Evolutionary conservation across 2,329 filamentous ascomycete species (phyloP), one percentile per base, ranked within the genome.

Genomic region (Aspergillus sp.): DNA sequence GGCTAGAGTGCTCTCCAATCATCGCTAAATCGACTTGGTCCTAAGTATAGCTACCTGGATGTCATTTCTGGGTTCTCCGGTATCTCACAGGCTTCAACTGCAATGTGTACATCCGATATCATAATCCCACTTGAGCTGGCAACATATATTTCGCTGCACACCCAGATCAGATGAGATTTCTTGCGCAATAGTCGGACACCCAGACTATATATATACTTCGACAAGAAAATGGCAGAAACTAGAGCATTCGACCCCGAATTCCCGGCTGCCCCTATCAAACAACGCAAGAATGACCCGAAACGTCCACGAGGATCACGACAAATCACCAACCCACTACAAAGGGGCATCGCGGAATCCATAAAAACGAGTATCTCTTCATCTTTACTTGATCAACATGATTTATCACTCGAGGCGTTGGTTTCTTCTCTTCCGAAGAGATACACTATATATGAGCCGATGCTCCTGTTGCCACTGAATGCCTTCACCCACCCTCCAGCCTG

Each of bases 361-460:
- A 64, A 58, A 6, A 65, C 55, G 14, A 55, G 68, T 19, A 43
- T 68, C 6, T 43, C 65, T 14, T 54, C 60, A 40, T 58, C 51
- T 33, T 19, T 56, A 12, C 59, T 66, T 2, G 31, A 58, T 40
- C 55, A 64, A 27, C 35, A 66, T 45, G 59, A 47, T 4, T 53
- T 70, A 19, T 52, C 58, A 5, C 21, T 47, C 43, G 64, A 65
- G 23, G 54, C 48, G 4, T 31, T 70, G 15, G 23, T 55, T 2
- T 58, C 60, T 8, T 60, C 63, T 23, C 66, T 78, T 5, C 76
- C 76, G 2, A 78, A 76, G 62, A 65, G 77, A 4, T 87, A 84
- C 70, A 82, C 81, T 3, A 68, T 85, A 44, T 86, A 88, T 69
- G 77, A 77, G 6, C 80, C 82, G 2, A 77, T 88, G 64, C 77